Evolutionary conservation across 2,329 filamentous ascomycete genomes (phyloP).

Genomic region (Grosmannia clavigera): DNA sequence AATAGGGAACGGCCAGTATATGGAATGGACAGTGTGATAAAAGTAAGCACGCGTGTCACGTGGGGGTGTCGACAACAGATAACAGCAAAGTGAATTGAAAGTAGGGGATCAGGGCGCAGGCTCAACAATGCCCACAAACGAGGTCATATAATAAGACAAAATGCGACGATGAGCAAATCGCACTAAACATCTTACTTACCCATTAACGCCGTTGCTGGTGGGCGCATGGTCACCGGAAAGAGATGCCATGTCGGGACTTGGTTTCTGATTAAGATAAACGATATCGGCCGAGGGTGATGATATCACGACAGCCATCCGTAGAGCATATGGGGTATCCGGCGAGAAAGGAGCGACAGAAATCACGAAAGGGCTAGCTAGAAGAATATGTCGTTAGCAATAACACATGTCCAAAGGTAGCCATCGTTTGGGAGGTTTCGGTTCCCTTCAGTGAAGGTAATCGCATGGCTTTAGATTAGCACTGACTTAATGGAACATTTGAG

Average conservation of each 20-base stretch:
- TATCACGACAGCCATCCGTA: conserved; percentile 40
- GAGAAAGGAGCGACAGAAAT: conserved; percentile 25
- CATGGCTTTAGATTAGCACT: background rate
- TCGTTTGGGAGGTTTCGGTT: background rate
- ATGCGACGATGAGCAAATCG: background rate
- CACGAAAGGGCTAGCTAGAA: conserved; percentile 6
- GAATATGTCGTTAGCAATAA: background rate
- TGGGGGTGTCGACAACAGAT: too few relatives aligned
- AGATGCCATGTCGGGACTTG: conserved; percentile 35
- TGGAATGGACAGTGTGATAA: too few relatives aligned
- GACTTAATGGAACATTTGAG: conserved; percentile 1
- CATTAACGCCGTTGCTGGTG: conserved; percentile 29
- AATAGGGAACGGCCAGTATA: background rate
- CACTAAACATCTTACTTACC: conserved; percentile 37
- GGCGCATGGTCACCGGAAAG: conserved; percentile 27
- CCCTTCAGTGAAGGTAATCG: background rate
- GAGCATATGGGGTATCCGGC: conserved; percentile 11
- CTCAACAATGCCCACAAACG: background rate
- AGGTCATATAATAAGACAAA: background rate
- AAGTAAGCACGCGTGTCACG: too few relatives aligned
- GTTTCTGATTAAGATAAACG: conserved; percentile 34
- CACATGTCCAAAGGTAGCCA: background rate
- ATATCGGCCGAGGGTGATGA: conserved; percentile 30
- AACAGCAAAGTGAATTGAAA: too few relatives aligned
- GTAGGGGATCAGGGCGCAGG: too few relatives aligned